Base-by-base conservation (phyloP, 2,329 filamentous ascomycete species). In the Coniochaeta pulveracea region DNA sequence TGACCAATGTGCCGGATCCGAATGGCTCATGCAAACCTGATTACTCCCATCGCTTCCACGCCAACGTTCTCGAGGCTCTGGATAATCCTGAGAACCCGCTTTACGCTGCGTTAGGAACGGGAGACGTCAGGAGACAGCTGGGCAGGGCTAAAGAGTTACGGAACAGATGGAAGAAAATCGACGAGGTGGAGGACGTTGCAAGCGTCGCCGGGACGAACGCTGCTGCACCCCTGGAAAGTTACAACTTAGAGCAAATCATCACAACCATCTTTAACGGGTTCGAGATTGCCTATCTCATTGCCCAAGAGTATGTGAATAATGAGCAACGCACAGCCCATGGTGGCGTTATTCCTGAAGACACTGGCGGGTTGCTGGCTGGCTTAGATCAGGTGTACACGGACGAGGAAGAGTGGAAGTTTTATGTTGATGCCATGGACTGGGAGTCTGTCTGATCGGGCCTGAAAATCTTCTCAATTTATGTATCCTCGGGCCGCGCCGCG, bases 91-190 rank as follows among this genome's bases (percentile, higher is more conserved):
- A 50, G 0, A 76, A 72, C 26, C 76, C 76, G 1, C 56, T 85
- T 0, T 59, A 74, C 30, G 46, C 40, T 0, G 61, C 67, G 0
- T 53, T 85, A 2, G 78, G 78, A 1, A 47, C 33, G 1, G 69
- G 69, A 0, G 61, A 68, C 3, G 72, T 76, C 5, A 60, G 66
- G 9, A 56, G 59, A n/a, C 70, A 78, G 34, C 60, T 85, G 4
- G 63, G 64, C 33, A 60, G 71, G 34, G 80, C 80, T 1, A 85
- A 85, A 48, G 76, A 81, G 41, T 63, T 82, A 36, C 61, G 80
- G 2, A 85, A 85, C 43, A 61, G 72, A 8, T 85, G 80, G 80
- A 85, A 85, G 55, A 71, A 76, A 22, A 19, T 10, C 5, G 76
- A 70, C 0, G 72, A 76, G 23, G 63, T 70, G 26, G 52, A 52